These are phyloP conservation scores for Fusarium aywerte DNA, from an alignment of 2,329 filamentous ascomycete genomes.

Conservation along the genomic window DNA sequence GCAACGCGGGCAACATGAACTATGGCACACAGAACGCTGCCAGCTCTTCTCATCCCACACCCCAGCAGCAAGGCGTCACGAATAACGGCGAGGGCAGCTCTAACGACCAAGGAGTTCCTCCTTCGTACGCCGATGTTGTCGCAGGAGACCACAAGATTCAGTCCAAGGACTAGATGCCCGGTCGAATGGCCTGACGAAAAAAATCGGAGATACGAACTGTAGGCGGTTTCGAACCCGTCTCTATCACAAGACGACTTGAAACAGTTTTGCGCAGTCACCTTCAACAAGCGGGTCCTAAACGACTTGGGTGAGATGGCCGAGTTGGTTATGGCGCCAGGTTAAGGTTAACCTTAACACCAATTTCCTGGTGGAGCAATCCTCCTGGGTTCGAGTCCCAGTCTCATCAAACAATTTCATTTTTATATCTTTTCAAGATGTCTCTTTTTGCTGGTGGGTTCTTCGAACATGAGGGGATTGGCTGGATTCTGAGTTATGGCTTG, in stretches of 20 bases:
- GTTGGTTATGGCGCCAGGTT: slow-evolving; percentile 46
- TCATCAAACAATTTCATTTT: slow-evolving; percentile 39
- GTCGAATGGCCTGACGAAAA: not conserved
- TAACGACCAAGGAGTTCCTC: slow-evolving; percentile 67
- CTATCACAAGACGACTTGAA: slow-evolving; percentile 6
- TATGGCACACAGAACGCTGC: slow-evolving; percentile 57
- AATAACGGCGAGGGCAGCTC: slow-evolving; percentile 55
- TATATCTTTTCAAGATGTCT: not conserved
- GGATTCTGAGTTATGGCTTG: not conserved
- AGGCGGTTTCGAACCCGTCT: not conserved
- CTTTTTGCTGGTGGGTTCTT: slow-evolving; percentile 8
- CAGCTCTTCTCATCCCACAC: slow-evolving; percentile 42
- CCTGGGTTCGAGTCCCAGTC: slow-evolving; percentile 46
- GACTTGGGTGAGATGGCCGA: slow-evolving; percentile 43
- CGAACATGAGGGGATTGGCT: not conserved
- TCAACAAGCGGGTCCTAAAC: slow-evolving; percentile 34
- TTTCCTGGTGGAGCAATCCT: slow-evolving; percentile 45
- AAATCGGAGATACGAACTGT: not conserved
- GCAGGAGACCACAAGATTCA: slow-evolving; percentile 93
- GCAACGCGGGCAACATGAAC: slow-evolving; percentile 50
- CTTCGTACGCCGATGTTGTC: slow-evolving; percentile 90
- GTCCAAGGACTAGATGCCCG: slow-evolving; percentile 49
- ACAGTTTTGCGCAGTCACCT: slow-evolving; percentile 6
- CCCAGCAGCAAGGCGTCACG: slow-evolving; percentile 49
- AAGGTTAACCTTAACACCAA: slow-evolving; percentile 42